A percentile compares a stretch with the other conserved stretches of the same genome.
Evolutionary conservation across 169 alveolate species (phyloP).

Genomic region (Eimeria sp.): DNA sequence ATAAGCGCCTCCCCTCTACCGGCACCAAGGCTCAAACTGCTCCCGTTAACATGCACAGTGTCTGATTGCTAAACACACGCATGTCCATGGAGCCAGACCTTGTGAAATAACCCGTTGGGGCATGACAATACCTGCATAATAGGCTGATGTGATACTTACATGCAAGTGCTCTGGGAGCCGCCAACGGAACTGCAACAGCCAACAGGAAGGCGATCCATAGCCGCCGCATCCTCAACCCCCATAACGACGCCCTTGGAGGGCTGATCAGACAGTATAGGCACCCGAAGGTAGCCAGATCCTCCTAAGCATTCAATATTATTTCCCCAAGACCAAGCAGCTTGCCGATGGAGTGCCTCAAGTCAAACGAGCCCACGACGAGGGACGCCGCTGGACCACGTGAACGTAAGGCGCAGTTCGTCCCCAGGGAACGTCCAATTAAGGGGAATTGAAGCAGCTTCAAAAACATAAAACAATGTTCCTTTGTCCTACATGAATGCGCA

Average conservation of each 20-base stretch:
- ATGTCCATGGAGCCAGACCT: not conserved
- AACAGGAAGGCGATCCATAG: conserved; percentile 26
- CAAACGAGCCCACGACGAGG: not conserved
- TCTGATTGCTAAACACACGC: not conserved
- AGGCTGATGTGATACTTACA: not conserved
- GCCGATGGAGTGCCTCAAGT: not conserved
- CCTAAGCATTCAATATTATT: too few relatives aligned
- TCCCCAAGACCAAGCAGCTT: not conserved
- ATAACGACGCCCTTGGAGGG: conserved; percentile 1
- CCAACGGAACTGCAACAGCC: not conserved
- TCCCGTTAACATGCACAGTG: not conserved
- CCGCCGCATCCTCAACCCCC: conserved; percentile 40
- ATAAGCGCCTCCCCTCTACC: not conserved
- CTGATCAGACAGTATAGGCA: not conserved
- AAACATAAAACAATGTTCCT: not conserved
- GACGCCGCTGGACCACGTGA: conserved; percentile 42
- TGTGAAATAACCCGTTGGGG: not conserved
- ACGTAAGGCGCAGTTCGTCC: not conserved
- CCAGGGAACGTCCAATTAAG: not conserved
- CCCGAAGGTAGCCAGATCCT: not conserved
- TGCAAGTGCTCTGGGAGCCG: conserved; percentile 1
- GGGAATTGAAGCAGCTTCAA: not conserved
- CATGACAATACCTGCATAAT: not conserved
- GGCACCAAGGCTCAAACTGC: not conserved
- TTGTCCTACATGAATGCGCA: not conserved